phyloP scores from a whole-genome alignment of 148 eudicot genomes.

The Silene latifolia region DNA sequence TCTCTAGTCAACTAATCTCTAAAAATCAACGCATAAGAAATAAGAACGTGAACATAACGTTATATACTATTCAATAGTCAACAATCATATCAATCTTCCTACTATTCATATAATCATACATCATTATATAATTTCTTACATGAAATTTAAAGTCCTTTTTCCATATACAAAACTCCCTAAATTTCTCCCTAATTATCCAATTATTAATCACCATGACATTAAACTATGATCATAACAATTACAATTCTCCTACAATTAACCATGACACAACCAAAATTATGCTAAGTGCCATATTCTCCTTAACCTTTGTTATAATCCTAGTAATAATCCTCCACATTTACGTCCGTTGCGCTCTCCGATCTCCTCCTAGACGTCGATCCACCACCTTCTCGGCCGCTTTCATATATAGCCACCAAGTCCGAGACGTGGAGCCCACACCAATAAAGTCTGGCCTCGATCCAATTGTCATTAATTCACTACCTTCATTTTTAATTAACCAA shows the following conservation, averaged over 20 bases:
- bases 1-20: not conserved
- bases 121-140: not conserved
- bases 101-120: not conserved
- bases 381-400: conserved; percentile 13
- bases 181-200: not conserved
- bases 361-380: conserved; percentile 15
- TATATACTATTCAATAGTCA: conserved; percentile 7
- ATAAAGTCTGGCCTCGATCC: conserved; percentile 50
- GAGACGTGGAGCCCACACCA: not conserved
- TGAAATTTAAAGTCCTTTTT: not conserved
- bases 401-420: conserved; percentile 13
- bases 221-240: not conserved
- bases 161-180: not conserved
- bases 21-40: not conserved
- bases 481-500: conserved; percentile 32
- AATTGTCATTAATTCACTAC: conserved; percentile 36
- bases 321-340: conserved; percentile 38
- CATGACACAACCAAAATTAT: conserved; percentile 29
- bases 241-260: not conserved
- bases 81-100: no score
- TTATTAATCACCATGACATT: not conserved
- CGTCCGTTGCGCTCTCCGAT: conserved; percentile 29
- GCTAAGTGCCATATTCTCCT: conserved; percentile 29
- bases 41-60: conserved; percentile 6
- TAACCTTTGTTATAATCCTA: conserved; percentile 31